These are phyloP conservation scores for Monosporascus cannonballus DNA, from an alignment of 2,329 filamentous ascomycete species.

Conservation along the genomic window DNA sequence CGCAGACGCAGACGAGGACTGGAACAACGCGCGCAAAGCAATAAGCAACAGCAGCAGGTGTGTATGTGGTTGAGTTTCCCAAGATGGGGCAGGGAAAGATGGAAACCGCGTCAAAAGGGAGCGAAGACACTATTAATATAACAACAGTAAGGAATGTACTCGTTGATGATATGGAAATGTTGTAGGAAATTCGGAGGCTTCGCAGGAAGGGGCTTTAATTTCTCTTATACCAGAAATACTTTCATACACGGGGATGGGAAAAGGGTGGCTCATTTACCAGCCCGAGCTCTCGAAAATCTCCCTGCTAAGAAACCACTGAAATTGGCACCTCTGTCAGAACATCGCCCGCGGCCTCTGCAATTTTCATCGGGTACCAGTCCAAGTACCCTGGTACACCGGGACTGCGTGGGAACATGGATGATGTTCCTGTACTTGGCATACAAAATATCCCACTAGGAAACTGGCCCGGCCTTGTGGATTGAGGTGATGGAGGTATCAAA, in stretches of 20 bases:
- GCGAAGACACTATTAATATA: conserved; percentile 16
- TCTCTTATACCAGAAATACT: conserved; percentile 24
- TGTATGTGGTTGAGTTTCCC: too few relatives aligned
- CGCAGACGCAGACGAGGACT: too few relatives aligned
- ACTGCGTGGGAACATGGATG: background rate
- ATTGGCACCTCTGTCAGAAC: too few relatives aligned
- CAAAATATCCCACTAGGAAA: background rate
- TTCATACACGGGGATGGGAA: background rate
- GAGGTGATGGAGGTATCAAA: background rate
- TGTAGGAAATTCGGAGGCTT: conserved; percentile 14
- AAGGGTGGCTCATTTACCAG: background rate
- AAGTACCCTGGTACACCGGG: background rate
- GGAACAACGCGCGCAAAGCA: too few relatives aligned
- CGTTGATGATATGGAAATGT: conserved; percentile 18
- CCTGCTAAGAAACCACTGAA: too few relatives aligned
- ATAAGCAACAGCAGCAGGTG: conserved; percentile 4
- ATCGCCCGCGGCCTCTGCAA: too few relatives aligned
- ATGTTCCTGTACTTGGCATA: background rate
- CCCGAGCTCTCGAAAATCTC: background rate
- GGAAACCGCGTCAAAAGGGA: conserved; percentile 4
- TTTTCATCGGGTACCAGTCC: background rate
- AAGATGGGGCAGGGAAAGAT: conserved; percentile 1
- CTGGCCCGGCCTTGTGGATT: background rate
- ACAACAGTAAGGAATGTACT: conserved; percentile 16
- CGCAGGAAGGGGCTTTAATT: conserved; percentile 23